A percentile compares a stretch with the other conserved stretches of the same genome.
Evolutionary conservation across 768 basidiomycete species (phyloP).

Genomic region (Tulasnella sp.): DNA sequence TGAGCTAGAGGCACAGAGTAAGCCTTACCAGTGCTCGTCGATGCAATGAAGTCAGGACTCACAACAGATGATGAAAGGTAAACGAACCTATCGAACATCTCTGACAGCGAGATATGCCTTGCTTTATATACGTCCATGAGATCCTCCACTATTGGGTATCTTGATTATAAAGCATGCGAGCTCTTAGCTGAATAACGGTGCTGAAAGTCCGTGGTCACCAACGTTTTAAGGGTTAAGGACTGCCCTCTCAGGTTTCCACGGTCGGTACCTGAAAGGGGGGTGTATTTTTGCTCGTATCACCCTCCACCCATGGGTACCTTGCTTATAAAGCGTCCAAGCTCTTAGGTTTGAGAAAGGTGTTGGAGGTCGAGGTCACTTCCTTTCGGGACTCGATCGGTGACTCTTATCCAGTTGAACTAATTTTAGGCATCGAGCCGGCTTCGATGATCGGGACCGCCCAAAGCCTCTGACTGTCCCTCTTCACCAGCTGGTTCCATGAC

Average conservation of each 20-base stretch:
- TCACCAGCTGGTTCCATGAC: too few species aligned
- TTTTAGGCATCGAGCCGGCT: not conserved
- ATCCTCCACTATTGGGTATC: not conserved
- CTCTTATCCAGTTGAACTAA: not conserved
- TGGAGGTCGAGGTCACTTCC: not conserved
- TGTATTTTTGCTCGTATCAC: too few species aligned
- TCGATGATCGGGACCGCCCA: not conserved
- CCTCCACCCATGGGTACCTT: not conserved
- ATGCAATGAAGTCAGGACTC: not conserved
- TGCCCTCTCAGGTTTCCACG: too few species aligned
- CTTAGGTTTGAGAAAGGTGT: too few species aligned
- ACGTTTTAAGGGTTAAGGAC: too few species aligned
- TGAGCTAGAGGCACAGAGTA: not conserved
- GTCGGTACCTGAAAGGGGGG: too few species aligned
- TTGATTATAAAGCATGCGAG: not conserved
- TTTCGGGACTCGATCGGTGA: not conserved
- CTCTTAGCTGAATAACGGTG: too few species aligned
- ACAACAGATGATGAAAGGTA: not conserved
- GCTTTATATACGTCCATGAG: not conserved
- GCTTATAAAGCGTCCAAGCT: not conserved
- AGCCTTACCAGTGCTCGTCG: not conserved
- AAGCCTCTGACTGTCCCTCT: too few species aligned
- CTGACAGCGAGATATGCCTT: not conserved
- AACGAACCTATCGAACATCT: not conserved
- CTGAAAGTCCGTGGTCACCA: too few species aligned